Conservation (phyloP, 306 rosid species). For the Lathyrus tuberosus region DNA sequence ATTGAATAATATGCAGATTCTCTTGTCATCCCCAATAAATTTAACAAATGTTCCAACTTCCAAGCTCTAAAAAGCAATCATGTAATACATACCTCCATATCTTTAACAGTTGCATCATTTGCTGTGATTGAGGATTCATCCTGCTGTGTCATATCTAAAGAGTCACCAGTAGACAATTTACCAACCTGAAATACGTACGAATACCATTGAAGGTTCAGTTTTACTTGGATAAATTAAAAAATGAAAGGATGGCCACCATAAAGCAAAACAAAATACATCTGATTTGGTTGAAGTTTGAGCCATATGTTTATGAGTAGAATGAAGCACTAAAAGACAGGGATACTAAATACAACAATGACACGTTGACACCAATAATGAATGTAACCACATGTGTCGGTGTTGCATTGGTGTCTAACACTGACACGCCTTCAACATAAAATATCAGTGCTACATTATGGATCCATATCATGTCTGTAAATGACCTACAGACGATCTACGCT, state of each 20-base stretch:
- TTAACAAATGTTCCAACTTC: too few species aligned
- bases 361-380: too few species aligned
- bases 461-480: conserved; percentile 18
- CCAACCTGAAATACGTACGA: conserved; percentile 61
- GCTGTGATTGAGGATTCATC: conserved; percentile 87
- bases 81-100: conserved; percentile 79
- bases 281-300: conserved; percentile 32
- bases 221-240: too few species aligned
- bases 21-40: too few species aligned
- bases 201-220: conserved; percentile 21
- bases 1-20: conserved; percentile 26
- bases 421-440: too few species aligned
- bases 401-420: too few species aligned
- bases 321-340: too few species aligned
- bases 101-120: conserved; percentile 89
- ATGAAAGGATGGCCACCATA: background rate
- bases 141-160: conserved; percentile 80
- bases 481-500: conserved; percentile 4
- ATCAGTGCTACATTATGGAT: background rate
- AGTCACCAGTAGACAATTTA: conserved; percentile 95
- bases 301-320: conserved; percentile 5
- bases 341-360: too few species aligned
- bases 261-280: conserved; percentile 20
- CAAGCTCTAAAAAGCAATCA: too few species aligned
- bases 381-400: too few species aligned